Conservation (phyloP, 2,329 filamentous ascomycete species). For the Sarocladiaceae sp. region DNA sequence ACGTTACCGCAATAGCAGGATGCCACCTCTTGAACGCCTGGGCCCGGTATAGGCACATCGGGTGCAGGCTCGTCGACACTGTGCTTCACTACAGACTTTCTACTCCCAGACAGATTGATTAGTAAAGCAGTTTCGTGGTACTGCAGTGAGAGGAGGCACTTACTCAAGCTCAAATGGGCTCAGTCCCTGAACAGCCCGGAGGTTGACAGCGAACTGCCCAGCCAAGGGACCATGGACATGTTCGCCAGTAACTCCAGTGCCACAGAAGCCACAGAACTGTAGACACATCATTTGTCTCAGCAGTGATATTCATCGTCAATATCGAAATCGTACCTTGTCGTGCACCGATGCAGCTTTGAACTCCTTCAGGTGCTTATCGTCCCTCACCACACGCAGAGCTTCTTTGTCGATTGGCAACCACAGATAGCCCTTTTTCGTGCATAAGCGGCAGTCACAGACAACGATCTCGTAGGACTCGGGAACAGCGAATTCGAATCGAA, state of each 20-base stretch:
- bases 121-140: background rate
- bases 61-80: background rate
- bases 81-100: background rate
- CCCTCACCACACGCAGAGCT: slow-evolving; percentile 12
- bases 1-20: slow-evolving; percentile 24
- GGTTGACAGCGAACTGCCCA: slow-evolving; percentile 20
- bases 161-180: slow-evolving; percentile 21
- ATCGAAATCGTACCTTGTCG: slow-evolving; percentile 14
- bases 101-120: background rate
- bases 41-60: background rate
- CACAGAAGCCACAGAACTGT: slow-evolving; percentile 26
- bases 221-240: slow-evolving; percentile 18
- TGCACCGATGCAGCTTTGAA: slow-evolving; percentile 6
- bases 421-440: slow-evolving; percentile 23
- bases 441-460: slow-evolving; percentile 21
- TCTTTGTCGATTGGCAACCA: slow-evolving; percentile 16
- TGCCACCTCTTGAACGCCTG: slow-evolving; percentile 15
- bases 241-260: slow-evolving; percentile 19
- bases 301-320: background rate
- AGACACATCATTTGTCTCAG: background rate
- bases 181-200: slow-evolving; percentile 18
- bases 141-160: background rate
- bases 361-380: slow-evolving; percentile 12
- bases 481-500: slow-evolving; percentile 19
- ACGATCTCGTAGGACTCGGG: slow-evolving; percentile 11